Conservation (phyloP, 768 basidiomycete genomes). For the Scleroderma bovista region DNA sequence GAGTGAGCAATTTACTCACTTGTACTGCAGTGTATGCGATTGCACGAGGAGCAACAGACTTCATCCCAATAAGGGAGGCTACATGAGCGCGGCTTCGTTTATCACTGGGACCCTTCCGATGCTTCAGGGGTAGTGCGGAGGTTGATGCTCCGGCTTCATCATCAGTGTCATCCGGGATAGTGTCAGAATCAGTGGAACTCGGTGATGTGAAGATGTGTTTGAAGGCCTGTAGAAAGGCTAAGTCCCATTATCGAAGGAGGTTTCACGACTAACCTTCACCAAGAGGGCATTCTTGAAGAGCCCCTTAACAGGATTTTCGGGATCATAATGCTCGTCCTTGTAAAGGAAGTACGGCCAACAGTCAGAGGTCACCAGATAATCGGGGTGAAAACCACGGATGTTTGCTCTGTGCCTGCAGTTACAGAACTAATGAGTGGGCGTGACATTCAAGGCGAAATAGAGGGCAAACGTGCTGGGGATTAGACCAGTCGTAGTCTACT, state of each 20-base stretch:
- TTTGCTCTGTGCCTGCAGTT: neutral
- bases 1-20: slow-evolving; percentile 10
- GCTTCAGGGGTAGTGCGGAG: neutral
- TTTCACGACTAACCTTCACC: slow-evolving; percentile 5
- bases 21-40: slow-evolving; percentile 23
- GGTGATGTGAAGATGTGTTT: slow-evolving; percentile 17
- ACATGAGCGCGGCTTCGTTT: slow-evolving; percentile 6
- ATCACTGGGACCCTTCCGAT: neutral
- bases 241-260: neutral
- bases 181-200: slow-evolving; percentile 6
- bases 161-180: neutral
- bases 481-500: slow-evolving; percentile 5
- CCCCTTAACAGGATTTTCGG: slow-evolving; percentile 8
- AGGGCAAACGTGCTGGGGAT: neutral
- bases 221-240: slow-evolving; percentile 8
- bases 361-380: slow-evolving; percentile 9
- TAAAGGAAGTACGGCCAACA: slow-evolving; percentile 17
- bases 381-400: too few relatives aligned
- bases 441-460: neutral
- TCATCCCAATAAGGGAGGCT: slow-evolving; percentile 5
- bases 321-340: slow-evolving; percentile 3
- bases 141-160: neutral
- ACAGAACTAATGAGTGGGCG: neutral
- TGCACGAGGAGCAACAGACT: slow-evolving; percentile 8
- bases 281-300: slow-evolving; percentile 12